Evolutionary conservation across 148 eudicot genomes (phyloP).

Genomic region (Camellia japonica): DNA sequence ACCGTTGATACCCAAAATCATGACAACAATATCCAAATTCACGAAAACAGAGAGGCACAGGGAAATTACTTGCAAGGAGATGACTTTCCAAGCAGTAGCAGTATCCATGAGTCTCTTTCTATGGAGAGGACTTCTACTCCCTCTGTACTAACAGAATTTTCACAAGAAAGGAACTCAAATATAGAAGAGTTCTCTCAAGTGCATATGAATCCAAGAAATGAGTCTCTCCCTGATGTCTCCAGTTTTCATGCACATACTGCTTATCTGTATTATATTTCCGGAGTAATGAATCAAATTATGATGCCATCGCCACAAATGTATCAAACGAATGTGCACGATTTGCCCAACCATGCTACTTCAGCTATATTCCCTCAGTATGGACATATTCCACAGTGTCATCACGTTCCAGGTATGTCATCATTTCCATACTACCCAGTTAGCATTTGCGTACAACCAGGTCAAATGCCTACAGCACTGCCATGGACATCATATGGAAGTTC

Average conservation of each 20-base stretch:
- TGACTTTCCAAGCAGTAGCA: constrained; percentile 59
- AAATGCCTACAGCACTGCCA: constrained; percentile 49
- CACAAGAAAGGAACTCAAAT: constrained; percentile 41
- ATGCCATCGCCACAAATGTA: constrained; percentile 50
- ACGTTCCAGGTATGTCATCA: constrained; percentile 59
- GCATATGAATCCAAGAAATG: constrained; percentile 45
- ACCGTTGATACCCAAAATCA: constrained; percentile 25
- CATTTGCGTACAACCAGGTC: constrained; percentile 67
- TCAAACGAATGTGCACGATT: constrained; percentile 37
- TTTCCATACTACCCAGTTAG: constrained; percentile 62
- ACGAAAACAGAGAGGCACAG: constrained; percentile 29
- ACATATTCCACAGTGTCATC: constrained; percentile 61
- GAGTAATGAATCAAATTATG: constrained; percentile 70
- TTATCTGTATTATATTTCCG: constrained; percentile 69
- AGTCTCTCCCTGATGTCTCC: constrained; percentile 42
- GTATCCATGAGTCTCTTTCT: constrained; percentile 61
- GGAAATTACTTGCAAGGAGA: constrained; percentile 48
- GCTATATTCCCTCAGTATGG: constrained; percentile 51
- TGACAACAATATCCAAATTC: constrained; percentile 23
- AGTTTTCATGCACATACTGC: constrained; percentile 42
- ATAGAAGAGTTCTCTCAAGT: constrained; percentile 51
- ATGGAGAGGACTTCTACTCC: constrained; percentile 69
- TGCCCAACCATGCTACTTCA: constrained; percentile 37
- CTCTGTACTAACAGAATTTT: constrained; percentile 38
- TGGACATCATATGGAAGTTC: constrained; percentile 59